Percentiles rank a stretch among this genome's conserved stretches.
These are phyloP conservation scores for Lumnitzera racemosa DNA, from an alignment of 345 rosid genomes.

Conservation along the genomic window DNA sequence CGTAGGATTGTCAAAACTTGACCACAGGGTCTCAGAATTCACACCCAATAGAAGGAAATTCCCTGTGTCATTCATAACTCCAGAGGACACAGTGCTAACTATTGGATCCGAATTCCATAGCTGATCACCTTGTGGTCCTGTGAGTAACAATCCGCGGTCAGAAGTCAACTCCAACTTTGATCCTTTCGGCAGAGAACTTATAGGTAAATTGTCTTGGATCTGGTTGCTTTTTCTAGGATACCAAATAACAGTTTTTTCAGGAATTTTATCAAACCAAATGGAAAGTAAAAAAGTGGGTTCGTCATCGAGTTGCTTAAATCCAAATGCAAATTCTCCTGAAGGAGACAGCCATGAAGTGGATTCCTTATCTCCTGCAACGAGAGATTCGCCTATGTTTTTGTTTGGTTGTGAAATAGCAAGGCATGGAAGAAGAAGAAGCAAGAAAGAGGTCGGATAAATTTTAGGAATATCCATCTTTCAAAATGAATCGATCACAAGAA, in stretches of 20 bases:
- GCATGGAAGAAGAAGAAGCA: conserved; percentile 8
- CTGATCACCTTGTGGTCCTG: conserved; percentile 6
- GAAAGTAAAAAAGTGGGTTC: conserved; percentile 17
- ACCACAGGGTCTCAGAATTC: conserved; percentile 14
- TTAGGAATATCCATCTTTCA: too few species aligned
- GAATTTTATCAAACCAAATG: conserved; percentile 26
- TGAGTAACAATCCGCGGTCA: conserved; percentile 15
- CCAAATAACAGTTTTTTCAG: conserved; percentile 18
- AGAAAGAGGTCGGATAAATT: too few species aligned
- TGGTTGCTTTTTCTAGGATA: not conserved
- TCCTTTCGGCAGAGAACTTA: conserved; percentile 7
- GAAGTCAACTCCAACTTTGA: conserved; percentile 16
- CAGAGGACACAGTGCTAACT: conserved; percentile 7
- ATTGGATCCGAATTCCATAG: conserved; percentile 12
- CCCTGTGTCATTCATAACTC: conserved; percentile 17
- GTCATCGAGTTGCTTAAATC: conserved; percentile 9
- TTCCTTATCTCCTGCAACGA: conserved; percentile 8
- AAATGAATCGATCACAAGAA: too few species aligned
- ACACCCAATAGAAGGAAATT: conserved; percentile 9
- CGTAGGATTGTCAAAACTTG: conserved; percentile 20
- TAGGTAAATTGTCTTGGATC: too few species aligned
- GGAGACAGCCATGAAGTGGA: conserved; percentile 18
- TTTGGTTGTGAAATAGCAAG: conserved; percentile 5
- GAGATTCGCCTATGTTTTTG: not conserved
- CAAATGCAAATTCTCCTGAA: conserved; percentile 24